Base-by-base conservation (phyloP, 768 basidiomycete genomes). In the Dentipellis fragilis region DNA sequence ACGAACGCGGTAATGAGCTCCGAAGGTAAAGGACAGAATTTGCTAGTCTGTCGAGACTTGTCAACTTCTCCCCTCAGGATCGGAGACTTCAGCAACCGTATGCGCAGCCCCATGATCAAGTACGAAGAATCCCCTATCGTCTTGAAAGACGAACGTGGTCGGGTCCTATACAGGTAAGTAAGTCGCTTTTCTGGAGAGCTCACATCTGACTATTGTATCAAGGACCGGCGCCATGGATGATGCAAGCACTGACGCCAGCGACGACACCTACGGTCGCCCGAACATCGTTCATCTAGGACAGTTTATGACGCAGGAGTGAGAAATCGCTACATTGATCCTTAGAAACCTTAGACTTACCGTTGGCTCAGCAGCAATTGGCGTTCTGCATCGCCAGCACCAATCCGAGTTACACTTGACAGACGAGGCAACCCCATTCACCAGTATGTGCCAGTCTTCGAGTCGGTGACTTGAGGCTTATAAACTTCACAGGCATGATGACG, bases 261-360 rank as follows among this genome's bases (percentile, higher is more conserved):
- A 61, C 37, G 55, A 59, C 16, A 51, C 23, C 21, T 54, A 45
- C 22, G 39, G 52, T 36, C 58, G 54, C 51, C 59, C 61, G 10
- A 57, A 60, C 35, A 51, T 62, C 35, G 59, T 62, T 50, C 61
- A 62, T 42, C 39, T 62, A 38, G 59, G 61, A 12, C 58, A 59
- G 38, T 57, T 22, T 19, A 22, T 51, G 16, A 34, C 58, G 16
- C 14, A 23, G n/a, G 54, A 55, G 60, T 61, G 2, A 23, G 59
- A 17, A 12, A 12, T 50, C 52, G 51, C 21, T 10, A 36, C 19
- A 5, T 49, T 8, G 3, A 16, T 8, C 16, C 17, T n/a, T 21
- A 7, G 39, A 12, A 16, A 54, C 53, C 49, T 50, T 52, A 22
- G 46, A 40, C 48, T 2, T 47, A 16, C 22, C n/a, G n/a, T 17